Conservation (phyloP, 371 early-diverging fungal genomes). For the Batkoa obscura region DNA sequence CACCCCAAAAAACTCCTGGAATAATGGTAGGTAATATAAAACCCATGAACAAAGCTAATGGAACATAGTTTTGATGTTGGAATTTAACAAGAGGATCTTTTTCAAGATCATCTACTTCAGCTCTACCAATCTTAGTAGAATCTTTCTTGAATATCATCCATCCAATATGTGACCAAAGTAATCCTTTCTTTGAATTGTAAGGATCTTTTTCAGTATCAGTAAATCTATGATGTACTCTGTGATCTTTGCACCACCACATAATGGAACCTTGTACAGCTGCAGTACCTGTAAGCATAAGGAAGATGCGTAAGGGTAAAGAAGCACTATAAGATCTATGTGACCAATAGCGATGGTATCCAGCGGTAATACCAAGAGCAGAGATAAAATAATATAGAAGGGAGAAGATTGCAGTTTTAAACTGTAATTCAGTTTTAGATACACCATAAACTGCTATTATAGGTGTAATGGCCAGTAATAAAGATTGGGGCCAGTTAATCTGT, state of each 20-base stretch:
- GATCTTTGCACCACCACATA: conserved; percentile 70
- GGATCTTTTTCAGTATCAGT: conserved; percentile 86
- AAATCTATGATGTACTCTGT: conserved; percentile 83
- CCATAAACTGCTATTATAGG: conserved; percentile 73
- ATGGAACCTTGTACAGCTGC: conserved; percentile 67
- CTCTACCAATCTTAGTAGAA: conserved; percentile 44
- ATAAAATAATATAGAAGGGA: conserved; percentile 54
- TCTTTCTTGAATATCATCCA: conserved; percentile 79
- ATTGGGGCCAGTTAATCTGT: conserved; percentile 63
- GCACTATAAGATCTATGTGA: conserved; percentile 61
- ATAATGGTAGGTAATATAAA: conserved; percentile 60
- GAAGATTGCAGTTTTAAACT: conserved; percentile 50
- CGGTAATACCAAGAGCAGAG: conserved; percentile 80
- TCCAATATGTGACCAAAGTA: conserved; percentile 71
- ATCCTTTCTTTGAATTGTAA: conserved; percentile 66
- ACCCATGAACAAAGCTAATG: conserved; percentile 42
- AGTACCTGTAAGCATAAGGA: conserved; percentile 39
- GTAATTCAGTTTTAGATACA: conserved; percentile 39
- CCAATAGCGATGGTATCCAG: conserved; percentile 66
- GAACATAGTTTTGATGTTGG: conserved; percentile 69
- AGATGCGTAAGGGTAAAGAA: conserved; percentile 25
- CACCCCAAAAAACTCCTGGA: conserved; percentile 75
- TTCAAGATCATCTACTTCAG: conserved; percentile 71
- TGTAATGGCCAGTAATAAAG: conserved; percentile 40
- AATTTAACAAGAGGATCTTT: conserved; percentile 50